These are phyloP conservation scores for Globisporangium cylindrosporum DNA, from an alignment of 352 stramenopile genomes.

Conservation along the genomic window DNA sequence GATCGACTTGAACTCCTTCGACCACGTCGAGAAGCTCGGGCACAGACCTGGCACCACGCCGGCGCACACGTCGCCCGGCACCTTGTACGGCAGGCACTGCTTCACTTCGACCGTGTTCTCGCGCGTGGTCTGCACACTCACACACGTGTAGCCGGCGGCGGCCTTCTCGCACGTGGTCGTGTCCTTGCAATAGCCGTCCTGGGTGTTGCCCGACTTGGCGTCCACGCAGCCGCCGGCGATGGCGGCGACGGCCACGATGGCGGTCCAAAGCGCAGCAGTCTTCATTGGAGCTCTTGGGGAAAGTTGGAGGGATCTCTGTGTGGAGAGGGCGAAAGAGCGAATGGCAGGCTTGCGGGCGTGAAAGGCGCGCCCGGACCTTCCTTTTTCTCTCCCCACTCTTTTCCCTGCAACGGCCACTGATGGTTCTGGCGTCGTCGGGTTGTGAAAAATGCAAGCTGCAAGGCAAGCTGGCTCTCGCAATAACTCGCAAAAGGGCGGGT, in stretches of 20 bases:
- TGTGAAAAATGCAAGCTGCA: background rate
- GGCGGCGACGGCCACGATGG: slow-evolving; percentile 15
- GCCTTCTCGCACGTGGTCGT: slow-evolving; percentile 37
- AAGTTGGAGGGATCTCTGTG: background rate
- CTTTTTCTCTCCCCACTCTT: background rate
- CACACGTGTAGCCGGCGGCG: slow-evolving; percentile 50
- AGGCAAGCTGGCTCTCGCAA: background rate
- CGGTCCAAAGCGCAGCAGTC: slow-evolving; percentile 16
- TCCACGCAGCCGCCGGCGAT: slow-evolving; percentile 16
- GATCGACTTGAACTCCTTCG: slow-evolving; percentile 59
- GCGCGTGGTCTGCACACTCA: slow-evolving; percentile 78
- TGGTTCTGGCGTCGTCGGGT: background rate
- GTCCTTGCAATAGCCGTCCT: slow-evolving; percentile 66
- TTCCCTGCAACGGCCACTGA: background rate
- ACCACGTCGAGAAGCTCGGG: slow-evolving; percentile 75
- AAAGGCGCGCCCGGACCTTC: background rate
- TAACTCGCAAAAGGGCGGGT: background rate
- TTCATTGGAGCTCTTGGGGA: slow-evolving; percentile 13
- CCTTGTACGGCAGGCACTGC: slow-evolving; percentile 63
- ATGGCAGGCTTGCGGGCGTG: background rate
- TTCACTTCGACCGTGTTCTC: slow-evolving; percentile 63
- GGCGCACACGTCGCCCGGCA: slow-evolving; percentile 54
- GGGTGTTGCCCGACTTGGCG: slow-evolving; percentile 36
- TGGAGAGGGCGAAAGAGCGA: slow-evolving; percentile 6
- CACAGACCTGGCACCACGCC: slow-evolving; percentile 54